A percentile compares a stretch with the other conserved stretches of the same genome.
phyloP scores from a whole-genome alignment of 371 early-diverging fungal genomes.

The Caulochytrium protostelioides region DNA sequence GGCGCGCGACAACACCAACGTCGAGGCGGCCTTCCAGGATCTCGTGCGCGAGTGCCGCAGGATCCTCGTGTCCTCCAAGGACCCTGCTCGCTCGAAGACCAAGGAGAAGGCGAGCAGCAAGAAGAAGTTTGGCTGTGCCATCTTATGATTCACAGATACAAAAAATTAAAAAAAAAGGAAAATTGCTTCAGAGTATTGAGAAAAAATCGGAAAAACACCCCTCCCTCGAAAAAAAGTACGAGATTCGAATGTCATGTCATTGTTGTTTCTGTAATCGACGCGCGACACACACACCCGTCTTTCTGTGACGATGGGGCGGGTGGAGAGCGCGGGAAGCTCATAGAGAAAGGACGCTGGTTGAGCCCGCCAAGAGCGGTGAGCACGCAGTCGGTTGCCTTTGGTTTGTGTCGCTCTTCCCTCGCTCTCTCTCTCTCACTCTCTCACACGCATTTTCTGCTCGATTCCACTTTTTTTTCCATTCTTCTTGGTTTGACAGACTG shows the following conservation, averaged over 20 bases:
- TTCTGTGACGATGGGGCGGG: neutral
- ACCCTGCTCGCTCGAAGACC: neutral
- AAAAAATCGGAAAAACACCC: neutral
- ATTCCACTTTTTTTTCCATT: too few species aligned
- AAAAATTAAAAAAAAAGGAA: constrained; percentile 1
- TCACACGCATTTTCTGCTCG: too few species aligned
- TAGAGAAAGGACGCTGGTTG: too few species aligned
- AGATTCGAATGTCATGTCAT: neutral
- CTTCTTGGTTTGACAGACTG: too few species aligned
- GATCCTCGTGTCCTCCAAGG: too few species aligned
- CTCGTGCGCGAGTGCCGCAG: constrained; percentile 25
- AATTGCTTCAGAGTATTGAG: too few species aligned
- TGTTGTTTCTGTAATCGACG: neutral
- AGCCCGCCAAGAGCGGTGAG: too few species aligned
- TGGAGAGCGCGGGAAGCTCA: neutral
- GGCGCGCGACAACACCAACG: constrained; percentile 30
- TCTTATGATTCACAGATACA: too few species aligned
- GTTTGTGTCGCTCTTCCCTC: too few species aligned
- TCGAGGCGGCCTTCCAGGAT: constrained; percentile 23
- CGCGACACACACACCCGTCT: neutral
- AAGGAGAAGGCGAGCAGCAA: neutral
- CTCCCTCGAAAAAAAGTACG: neutral
- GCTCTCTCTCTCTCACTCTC: too few species aligned
- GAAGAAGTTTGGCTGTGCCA: neutral
- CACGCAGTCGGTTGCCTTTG: too few species aligned